Evolutionary conservation across 2,329 filamentous ascomycete genomes (phyloP), one percentile per base, ranked within the genome.

Genomic region (Cladophialophora carrionii): DNA sequence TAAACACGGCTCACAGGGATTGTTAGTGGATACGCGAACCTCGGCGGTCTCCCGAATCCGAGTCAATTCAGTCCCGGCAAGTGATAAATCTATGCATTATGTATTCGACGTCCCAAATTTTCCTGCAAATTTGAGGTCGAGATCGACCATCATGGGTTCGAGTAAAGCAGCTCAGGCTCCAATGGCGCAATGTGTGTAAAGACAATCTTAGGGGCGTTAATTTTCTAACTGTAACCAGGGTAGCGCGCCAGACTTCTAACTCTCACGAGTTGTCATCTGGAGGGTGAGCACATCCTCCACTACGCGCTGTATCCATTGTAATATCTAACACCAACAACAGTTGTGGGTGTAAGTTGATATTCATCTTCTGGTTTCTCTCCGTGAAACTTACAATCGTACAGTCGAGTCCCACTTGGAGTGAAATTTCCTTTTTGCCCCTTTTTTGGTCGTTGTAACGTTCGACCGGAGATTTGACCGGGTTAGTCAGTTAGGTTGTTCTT

Each of bases 381-480:
- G 6, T 29, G 26, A 29, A 29, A 29, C 26, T 29, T 29, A 29
- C 26, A 29, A 29, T 29, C 26, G 6, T 29, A 29, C 26, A 29
- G 26, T 65, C 63, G 63, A 65, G 63, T 65, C 63, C 57, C 63
- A 57, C 63, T 57, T 46, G 41, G 63, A 59, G 52, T 65, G 63
- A 9, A 4, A n/a, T 32, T 20, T 46, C 37, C 8, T 26, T 56
- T 41, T 55, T 55, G 7, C 6, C 2, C 26, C 26, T 29, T 29
- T 29, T 29, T 29, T 29, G 49, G 49, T 53, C 41, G 3, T 3
- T 6, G 26, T 6, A 29, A 29, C 26, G 26, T 29, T 29, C 26
- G 6, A 29, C 26, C 26, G 26, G 26, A 29, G 26, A 29, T 29
- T 6, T 29, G 26, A 29, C 26, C 26, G 6, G 6, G 26, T 6